Base-by-base conservation (phyloP, 2,329 filamentous ascomycete genomes). In the Cladosporium oxysporum region DNA sequence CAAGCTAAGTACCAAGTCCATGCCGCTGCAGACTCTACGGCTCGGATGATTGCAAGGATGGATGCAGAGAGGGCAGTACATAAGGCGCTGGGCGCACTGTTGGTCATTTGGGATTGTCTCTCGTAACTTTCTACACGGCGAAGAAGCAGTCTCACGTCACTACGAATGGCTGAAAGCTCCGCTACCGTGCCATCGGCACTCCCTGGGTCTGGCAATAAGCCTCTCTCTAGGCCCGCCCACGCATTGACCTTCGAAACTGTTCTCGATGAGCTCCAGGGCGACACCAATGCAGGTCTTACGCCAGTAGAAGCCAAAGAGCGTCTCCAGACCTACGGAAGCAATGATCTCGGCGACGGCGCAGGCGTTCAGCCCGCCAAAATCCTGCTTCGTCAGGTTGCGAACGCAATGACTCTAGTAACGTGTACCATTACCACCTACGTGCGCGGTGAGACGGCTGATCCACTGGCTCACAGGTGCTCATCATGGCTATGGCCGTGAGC, bases 331-430 rank as follows among this genome's bases (percentile, higher is more conserved):
- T 88, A 89, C 74, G 89, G 89, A 58, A 81, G 78, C n/a, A 93
- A 93, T 79, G 88, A 91, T 74, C 82, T 93, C 28, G 87, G 91
- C 52, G 86, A 91, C 23, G 88, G 84, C 23, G 87, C 85, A 29
- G 86, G 85, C 33, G 88, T 93, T 57, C 85, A 74, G 84, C 88
- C 90, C 82, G 88, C 83, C 72, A 93, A 89, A 71, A 91, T 93
- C 49, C 79, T 93, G 57, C 80, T 90, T 67, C 88, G 89, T 71
- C 90, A 93, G 76, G 77, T 92, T 29, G 86, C 88, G 74, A 93
- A 93, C 81, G 90, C 90, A 66, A 92, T 92, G 90, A 90, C 90
- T 70, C 76, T 91, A 62, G 64, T 66, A 62, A 65, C 55, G 63
- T 65, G 31, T 55, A 65, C 63, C 63, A 65, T 55, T 47, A 33